Base-by-base conservation (phyloP, 108 stramenopile species). In the Mediolabrus comicus region DNA sequence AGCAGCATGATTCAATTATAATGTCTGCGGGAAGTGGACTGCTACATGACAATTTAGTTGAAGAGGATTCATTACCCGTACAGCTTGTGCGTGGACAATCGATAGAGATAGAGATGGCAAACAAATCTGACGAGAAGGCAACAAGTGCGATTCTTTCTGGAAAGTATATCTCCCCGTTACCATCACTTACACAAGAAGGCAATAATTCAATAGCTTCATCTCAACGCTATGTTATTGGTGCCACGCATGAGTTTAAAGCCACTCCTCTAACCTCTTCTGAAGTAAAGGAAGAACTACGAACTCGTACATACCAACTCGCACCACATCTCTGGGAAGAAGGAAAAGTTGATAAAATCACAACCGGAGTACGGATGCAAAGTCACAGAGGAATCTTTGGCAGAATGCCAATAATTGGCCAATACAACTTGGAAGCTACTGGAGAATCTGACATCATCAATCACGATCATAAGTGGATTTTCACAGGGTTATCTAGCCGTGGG, bases 11-110 rank as follows among this genome's bases (percentile, higher is more conserved):
- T 53, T 53, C 72, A 19, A 82, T 89, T 11, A 79, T 91, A 2
- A 65, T 86, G 25, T 72, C 86, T 7, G 88, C 88, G 11, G 94
- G 94, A 27, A 57, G 88, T 24, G 94, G 88, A 13, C 62, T 95
- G 25, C 74, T 92, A 13, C 75, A 75, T 31, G 62, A 81, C 51
- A 22, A 43, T 17, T 31, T 81, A 28, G 11, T 84, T 31, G 17
- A 31, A 25, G 13, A 39, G 9, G 66, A 77, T 28, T 32, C 39
- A 13, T 72, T 77, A 11, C 94, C 94, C 2, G 83, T 87, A 0
- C 77, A 87, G 52, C 71, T 92, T 25, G 89, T 95, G 49, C 79
- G 90, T 22, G 94, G 94, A n/a, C 94, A 95, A 74, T 91, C 94
- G 28, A 72, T 92, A 8, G 86, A 87, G 65, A 79, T 95, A 54